Evolutionary conservation across 352 stramenopile species (phyloP).

Genomic region (Globisporangium radiosum): DNA sequence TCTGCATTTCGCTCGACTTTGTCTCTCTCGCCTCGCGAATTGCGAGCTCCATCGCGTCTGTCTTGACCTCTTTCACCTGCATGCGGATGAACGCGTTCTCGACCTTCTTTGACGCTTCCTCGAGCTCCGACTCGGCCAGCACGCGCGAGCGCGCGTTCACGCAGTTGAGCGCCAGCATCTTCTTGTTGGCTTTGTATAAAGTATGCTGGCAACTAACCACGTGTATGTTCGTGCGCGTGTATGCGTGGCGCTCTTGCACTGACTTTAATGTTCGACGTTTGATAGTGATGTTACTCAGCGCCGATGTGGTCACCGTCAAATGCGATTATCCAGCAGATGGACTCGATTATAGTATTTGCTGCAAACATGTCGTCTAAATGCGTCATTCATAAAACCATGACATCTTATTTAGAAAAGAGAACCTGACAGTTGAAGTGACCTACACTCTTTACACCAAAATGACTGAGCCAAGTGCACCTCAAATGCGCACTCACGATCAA

Average conservation of each 20-base stretch:
- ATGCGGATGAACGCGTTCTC: constrained; percentile 50
- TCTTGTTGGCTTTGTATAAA: neutral
- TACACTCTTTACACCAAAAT: no score
- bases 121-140: constrained; percentile 57
- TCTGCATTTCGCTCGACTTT: constrained; percentile 37
- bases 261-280: no score
- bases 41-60: constrained; percentile 25
- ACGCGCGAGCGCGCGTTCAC: constrained; percentile 43
- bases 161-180: constrained; percentile 62
- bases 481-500: no score
- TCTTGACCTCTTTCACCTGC: constrained; percentile 47
- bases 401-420: neutral
- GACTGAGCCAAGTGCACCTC: no score
- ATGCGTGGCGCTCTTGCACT: no score
- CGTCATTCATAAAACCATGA: neutral
- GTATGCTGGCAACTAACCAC: no score
- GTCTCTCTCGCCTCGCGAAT: constrained; percentile 29
- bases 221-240: no score
- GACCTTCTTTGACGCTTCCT: constrained; percentile 58
- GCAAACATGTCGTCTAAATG: no score
- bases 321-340: neutral
- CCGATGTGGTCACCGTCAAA: no score
- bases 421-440: no score
- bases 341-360: constrained; percentile 2
- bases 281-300: no score